These are phyloP conservation scores for Colletotrichum sojae DNA, from an alignment of 2,329 filamentous ascomycete species.

Conservation along the genomic window DNA sequence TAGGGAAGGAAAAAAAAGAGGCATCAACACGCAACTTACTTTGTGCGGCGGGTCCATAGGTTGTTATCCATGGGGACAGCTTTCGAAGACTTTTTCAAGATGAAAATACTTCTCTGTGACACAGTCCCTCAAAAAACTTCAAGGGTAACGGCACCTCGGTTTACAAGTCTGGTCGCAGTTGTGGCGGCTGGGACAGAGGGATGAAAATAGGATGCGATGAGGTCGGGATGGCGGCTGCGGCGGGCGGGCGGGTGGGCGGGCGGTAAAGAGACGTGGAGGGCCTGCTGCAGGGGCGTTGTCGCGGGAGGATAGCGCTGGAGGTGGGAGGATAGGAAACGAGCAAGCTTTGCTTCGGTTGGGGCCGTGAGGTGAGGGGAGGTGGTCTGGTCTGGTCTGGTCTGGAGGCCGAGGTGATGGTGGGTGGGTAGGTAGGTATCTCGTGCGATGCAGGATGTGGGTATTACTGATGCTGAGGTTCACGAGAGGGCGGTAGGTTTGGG, in stretches of 20 bases:
- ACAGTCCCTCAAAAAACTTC: conserved; percentile 35
- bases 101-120: conserved; percentile 25
- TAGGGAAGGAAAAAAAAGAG: conserved; percentile 16
- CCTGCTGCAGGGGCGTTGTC: conserved; percentile 35
- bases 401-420: neutral
- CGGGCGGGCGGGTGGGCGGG: conserved; percentile 23
- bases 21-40: conserved; percentile 68
- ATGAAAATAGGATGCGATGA: conserved; percentile 29
- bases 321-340: conserved; percentile 24
- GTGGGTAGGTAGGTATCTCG: conserved; percentile 27
- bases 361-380: neutral
- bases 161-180: conserved; percentile 35
- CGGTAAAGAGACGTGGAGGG: conserved; percentile 28
- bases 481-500: conserved; percentile 13
- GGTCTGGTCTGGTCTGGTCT: too few relatives aligned
- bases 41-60: conserved; percentile 86
- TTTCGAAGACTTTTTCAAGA: conserved; percentile 43
- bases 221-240: conserved; percentile 35
- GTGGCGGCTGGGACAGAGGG: conserved; percentile 40
- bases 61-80: conserved; percentile 72
- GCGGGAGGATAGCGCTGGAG: conserved; percentile 16
- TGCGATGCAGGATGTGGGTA: conserved; percentile 27
- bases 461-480: conserved; percentile 27
- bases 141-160: conserved; percentile 39
- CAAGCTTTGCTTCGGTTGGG: conserved; percentile 28